phyloP scores from a whole-genome alignment of 2,329 filamentous ascomycete species.

The Pseudopithomyces chartarum region DNA sequence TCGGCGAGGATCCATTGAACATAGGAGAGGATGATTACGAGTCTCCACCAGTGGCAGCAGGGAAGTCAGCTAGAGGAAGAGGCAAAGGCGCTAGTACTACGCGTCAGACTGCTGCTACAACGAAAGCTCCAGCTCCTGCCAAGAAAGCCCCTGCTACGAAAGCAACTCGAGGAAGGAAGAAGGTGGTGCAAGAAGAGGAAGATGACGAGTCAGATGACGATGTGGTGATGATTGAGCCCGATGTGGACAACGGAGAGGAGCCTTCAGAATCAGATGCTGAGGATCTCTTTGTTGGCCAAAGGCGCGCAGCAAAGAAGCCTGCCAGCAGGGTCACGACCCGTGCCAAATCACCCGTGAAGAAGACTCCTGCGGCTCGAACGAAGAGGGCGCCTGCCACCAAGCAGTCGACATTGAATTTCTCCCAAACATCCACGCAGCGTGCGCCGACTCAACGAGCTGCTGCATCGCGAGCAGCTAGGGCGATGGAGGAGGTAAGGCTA shows the following conservation, averaged over 20 bases:
- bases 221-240: conserved; percentile 49
- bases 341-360: conserved; percentile 35
- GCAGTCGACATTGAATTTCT: conserved; percentile 51
- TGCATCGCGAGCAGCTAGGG: conserved; percentile 33
- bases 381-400: conserved; percentile 31
- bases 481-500: conserved; percentile 48
- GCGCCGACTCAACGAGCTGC: conserved; percentile 35
- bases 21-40: conserved; percentile 48
- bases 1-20: conserved; percentile 76
- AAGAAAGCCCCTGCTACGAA: conserved; percentile 45
- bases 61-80: conserved; percentile 52
- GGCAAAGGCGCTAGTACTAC: conserved; percentile 48
- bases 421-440: conserved; percentile 43
- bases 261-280: conserved; percentile 50
- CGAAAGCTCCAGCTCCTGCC: conserved; percentile 38
- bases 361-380: conserved; percentile 24
- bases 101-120: conserved; percentile 31
- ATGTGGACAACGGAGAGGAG: conserved; percentile 47
- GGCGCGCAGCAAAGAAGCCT: conserved; percentile 22
- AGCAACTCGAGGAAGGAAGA: conserved; percentile 47
- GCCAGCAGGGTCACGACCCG: conserved; percentile 23
- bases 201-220: conserved; percentile 45
- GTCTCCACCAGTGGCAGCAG: conserved; percentile 37
- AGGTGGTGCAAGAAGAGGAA: conserved; percentile 50
- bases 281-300: conserved; percentile 47